Base-by-base conservation (phyloP, 2,329 filamentous ascomycete species). In the Cercospora berteroae region DNA sequence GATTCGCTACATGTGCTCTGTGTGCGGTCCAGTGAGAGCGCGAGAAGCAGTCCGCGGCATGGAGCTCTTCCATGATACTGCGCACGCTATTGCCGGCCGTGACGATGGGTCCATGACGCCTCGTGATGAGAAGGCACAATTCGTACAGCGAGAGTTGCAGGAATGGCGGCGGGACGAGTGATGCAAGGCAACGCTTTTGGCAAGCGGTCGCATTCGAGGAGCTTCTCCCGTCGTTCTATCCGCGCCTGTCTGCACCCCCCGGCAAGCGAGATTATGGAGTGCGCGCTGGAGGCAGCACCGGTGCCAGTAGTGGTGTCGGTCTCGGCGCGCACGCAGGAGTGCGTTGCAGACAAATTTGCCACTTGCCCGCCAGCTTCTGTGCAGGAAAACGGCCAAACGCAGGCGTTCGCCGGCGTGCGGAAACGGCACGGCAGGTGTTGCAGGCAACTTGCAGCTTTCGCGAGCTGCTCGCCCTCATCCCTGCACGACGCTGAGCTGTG, bases 201-300 rank as follows among this genome's bases (percentile, higher is more conserved):
- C 42, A 48, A 48, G 16, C 16, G 16, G 36, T n/a, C 36, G 36
- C 36, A n/a, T 42, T 42, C n/a, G 25, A 33, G 60, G 25, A 29
- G 9, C 60, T 69, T 69, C 65, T 67, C 13, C 63, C 69, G 64
- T 27, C 33, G 55, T 66, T 67, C 67, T 25, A 63, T 69, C 18
- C 44, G 23, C 33, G 58, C 20, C 58, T 8, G 25, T 52, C 20
- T 62, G 42, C 27, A 23, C 27, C 63, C 63, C 67, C 65, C 64
- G 57, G 65, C 64, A 68, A 70, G 68, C 68, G 66, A 68, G 18
- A 70, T 68, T 66, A 42, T 64, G 61, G 25, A 48, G 56, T 33
- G 59, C 18, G 29, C 60, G 48, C 48, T 23, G 13, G 48, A 55
- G 48, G 44, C 50, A 62, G 55, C 57, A 23, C 66, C 64, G 66